Base-by-base conservation (phyloP, 169 alveolate species). In the Pseudocohnilembus persalinus region DNA sequence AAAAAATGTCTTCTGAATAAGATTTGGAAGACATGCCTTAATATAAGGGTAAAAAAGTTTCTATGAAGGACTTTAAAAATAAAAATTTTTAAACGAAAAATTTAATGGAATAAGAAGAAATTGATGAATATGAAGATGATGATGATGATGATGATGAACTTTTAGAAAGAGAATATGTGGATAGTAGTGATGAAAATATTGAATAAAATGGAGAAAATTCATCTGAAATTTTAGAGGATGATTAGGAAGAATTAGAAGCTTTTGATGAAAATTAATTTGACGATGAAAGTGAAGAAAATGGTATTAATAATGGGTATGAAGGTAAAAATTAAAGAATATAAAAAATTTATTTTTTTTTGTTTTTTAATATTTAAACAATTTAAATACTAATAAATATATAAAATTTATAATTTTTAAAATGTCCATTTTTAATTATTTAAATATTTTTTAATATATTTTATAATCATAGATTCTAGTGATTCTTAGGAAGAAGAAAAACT, bases 101-200 rank as follows among this genome's bases (percentile, higher is more conserved):
- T 4, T 49, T 49, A 49, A 20, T 11, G 68, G 83, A 88, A 84
- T 64, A 77, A 0, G 82, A 49, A 49, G 68, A 49, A 11, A 20
- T 30, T 30, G 81, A 76, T 24, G 81, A 32, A 76, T 26, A 76
- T 16, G 72, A 77, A 32, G 74, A 31, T 24, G n/a, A n/a, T 26
- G 33, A 33, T 32, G 29, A 29, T 29, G 76, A 64, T 79, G 64
- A 63, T 79, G 84, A 79, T 15, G 84, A 79, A 63, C 63, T 29
- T 15, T n/a, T 15, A 73, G 31, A 1, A 27, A 26, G 34, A 20
- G 35, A 79, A 15, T 33, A 34, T 79, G 84, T 49, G n/a, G n/a
- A n/a, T n/a, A n/a, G n/a, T n/a, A n/a, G n/a, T n/a, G n/a, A n/a
- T n/a, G n/a, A n/a, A n/a, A n/a, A n/a, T n/a, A n/a, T n/a, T n/a